Evolutionary conservation across 805 yeast species (phyloP), one percentile per base, ranked within the genome.

Genomic region (Hanseniaspora guilliermondii): DNA sequence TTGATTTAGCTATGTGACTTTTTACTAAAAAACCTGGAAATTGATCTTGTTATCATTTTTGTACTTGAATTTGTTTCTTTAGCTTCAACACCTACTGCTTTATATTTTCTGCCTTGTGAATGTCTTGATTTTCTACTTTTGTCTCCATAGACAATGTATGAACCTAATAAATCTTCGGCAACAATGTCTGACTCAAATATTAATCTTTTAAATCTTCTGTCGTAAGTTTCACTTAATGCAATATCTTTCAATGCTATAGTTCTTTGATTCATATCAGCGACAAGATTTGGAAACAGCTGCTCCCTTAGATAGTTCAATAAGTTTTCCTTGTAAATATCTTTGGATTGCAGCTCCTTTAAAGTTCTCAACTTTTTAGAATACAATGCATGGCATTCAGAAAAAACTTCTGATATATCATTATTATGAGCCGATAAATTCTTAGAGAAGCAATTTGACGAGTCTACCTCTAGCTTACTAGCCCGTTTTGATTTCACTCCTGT

Each of bases 321-420:
- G 27, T 48, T 27, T 37, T 32, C 32, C 21, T 36, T 54, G 19
- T 36, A 37, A 25, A 25, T 32, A 21, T 48, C 53, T 50, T 60
- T 64, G 48, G 60, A 63, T n/a, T 62, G 58, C 27, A 65, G 54
- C 5, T 59, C 55, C 9, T 61, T 59, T 14, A 62, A 56, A 19
- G 65, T 55, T 39, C 62, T 59, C 21, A 61, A 60, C 4, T 59
- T 53, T 48, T 64, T 64, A 32, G 62, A 57, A 30, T 58, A 58
- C 16, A 63, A 39, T 4, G 61, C 45, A 22, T 56, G 56, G 2
- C 64, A 56, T 44, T 66, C 70, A 48, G 61, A 63, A 38, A 61
- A 60, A 14, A 66, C 46, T 24, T 60, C 60, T 21, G 57, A 56
- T 44, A 62, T 52, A 19, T 56, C 41, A 33, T 55, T 54, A 3